Percentiles rank a stretch among this genome's conserved stretches.
Conservation (phyloP, 78 protist genomes). For the Emiliania huxleyi region DNA sequence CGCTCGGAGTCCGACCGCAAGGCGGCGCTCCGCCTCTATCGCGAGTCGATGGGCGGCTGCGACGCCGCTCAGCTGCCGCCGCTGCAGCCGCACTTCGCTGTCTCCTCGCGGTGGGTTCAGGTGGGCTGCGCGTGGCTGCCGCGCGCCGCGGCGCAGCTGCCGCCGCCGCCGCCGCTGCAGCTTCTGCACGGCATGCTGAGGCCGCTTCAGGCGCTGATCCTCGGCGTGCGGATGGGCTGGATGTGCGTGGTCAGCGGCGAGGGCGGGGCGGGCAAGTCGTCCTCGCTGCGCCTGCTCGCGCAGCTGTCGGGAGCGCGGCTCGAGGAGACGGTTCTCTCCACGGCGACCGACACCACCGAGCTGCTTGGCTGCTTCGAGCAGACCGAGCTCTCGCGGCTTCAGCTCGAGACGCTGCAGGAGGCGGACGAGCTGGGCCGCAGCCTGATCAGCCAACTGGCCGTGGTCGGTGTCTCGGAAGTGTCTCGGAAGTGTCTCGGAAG, state of each 20-base stretch:
- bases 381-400: background rate
- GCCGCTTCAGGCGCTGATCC: slow-evolving; percentile 54
- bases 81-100: background rate
- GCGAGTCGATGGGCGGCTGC: background rate
- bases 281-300: slow-evolving; percentile 78
- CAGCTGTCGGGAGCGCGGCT: slow-evolving; percentile 22
- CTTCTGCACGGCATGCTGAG: background rate
- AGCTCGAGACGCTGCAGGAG: background rate
- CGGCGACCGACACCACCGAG: slow-evolving; percentile 74
- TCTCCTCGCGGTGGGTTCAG: slow-evolving; percentile 25
- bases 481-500: too few relatives aligned
- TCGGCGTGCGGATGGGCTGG: slow-evolving; percentile 70
- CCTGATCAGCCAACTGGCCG: background rate
- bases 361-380: slow-evolving; percentile 82
- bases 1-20: slow-evolving; percentile 79
- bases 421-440: background rate
- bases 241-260: slow-evolving; percentile 83
- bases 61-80: background rate
- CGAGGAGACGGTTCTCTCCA: slow-evolving; percentile 42
- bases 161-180: background rate
- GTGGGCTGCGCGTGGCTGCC: slow-evolving; percentile 34
- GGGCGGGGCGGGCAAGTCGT: slow-evolving; percentile 85
- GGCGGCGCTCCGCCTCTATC: slow-evolving; percentile 47
- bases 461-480: background rate
- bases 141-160: background rate